phyloP scores from a whole-genome alignment of 2,329 filamentous ascomycete genomes.

The Aschersonia sp. region DNA sequence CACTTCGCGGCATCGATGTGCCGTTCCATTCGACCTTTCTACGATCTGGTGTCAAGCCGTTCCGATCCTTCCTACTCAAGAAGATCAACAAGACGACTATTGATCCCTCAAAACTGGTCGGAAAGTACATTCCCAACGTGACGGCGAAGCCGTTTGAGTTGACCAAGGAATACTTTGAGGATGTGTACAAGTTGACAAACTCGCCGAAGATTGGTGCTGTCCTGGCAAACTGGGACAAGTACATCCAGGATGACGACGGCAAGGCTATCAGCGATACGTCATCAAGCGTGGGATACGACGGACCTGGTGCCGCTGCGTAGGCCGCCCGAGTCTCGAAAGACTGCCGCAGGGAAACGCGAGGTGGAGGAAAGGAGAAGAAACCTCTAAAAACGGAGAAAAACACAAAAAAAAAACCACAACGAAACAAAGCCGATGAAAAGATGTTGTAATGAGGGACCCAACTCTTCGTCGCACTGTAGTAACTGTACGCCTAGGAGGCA shows the following conservation, averaged over 20 bases:
- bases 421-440: neutral
- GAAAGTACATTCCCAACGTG: slow-evolving; percentile 98
- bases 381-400: neutral
- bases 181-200: slow-evolving; percentile 91
- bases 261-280: slow-evolving; percentile 23
- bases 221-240: slow-evolving; percentile 76
- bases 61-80: slow-evolving; percentile 96
- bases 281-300: slow-evolving; percentile 25
- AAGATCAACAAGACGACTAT: slow-evolving; percentile 99
- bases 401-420: neutral
- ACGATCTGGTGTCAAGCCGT: slow-evolving; percentile 95
- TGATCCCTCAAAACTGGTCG: slow-evolving; percentile 88
- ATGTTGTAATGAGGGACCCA: no score
- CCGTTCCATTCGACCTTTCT: slow-evolving; percentile 99
- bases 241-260: slow-evolving; percentile 35
- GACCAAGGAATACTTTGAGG: slow-evolving; percentile 98
- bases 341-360: neutral
- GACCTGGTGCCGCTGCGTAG: slow-evolving; percentile 26
- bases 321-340: slow-evolving; percentile 2
- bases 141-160: slow-evolving; percentile 91
- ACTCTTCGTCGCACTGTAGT: neutral
- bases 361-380: neutral
- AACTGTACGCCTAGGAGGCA: neutral
- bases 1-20: slow-evolving; percentile 92
- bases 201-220: slow-evolving; percentile 62